Percentiles rank a stretch among this genome's conserved stretches.
phyloP scores from a whole-genome alignment of 306 rosid species.

The Rosa chinensis region DNA sequence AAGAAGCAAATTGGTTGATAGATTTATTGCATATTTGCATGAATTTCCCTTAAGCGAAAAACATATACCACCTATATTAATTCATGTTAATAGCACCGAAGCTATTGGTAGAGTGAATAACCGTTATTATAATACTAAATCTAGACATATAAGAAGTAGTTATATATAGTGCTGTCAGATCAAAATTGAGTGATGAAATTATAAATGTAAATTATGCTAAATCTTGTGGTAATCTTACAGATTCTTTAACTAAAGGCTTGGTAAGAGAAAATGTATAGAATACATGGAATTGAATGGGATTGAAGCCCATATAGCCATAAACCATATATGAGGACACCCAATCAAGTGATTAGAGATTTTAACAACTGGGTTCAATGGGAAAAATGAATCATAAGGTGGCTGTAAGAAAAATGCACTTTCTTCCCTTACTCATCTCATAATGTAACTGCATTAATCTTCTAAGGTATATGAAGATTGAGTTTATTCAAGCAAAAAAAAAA shows the following conservation, averaged over 20 bases:
- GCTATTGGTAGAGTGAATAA: background rate
- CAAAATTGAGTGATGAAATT: too few species aligned
- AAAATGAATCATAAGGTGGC: background rate
- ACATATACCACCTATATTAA: too few species aligned
- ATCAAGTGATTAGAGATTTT: too few species aligned
- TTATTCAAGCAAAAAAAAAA: background rate
- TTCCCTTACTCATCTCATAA: background rate
- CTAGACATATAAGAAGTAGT: background rate
- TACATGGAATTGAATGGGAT: background rate
- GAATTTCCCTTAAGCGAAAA: too few species aligned
- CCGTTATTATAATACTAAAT: background rate
- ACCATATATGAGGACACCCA: background rate
- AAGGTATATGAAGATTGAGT: background rate
- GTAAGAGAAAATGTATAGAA: background rate
- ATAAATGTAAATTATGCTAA: too few species aligned
- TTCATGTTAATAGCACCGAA: background rate
- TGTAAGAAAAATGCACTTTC: background rate
- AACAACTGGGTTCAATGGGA: background rate
- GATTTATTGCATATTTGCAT: too few species aligned
- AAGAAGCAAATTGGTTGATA: too few species aligned
- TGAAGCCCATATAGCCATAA: background rate
- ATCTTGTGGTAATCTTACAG: too few species aligned
- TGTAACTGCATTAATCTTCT: background rate
- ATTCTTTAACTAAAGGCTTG: background rate
- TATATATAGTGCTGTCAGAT: background rate